A percentile compares a stretch with the other conserved stretches of the same genome.
These are phyloP conservation scores for Sugiyamaella qingdaonensis DNA, from an alignment of 805 yeast species.

Conservation along the genomic window DNA sequence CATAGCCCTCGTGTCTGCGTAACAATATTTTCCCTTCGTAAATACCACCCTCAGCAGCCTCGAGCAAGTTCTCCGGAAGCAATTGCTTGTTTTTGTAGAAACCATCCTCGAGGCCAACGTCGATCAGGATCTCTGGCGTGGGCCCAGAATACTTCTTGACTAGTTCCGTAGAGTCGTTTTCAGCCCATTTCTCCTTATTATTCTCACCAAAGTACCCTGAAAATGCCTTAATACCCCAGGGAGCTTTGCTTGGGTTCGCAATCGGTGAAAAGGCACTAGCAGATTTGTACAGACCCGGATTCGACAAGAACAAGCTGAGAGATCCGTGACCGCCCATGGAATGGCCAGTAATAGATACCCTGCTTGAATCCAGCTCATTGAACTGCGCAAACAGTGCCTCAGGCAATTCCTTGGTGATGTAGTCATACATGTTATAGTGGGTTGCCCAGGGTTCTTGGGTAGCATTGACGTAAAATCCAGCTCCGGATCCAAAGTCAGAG, in stretches of 20 bases:
- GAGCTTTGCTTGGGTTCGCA: conserved; percentile 66
- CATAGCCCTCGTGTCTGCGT: conserved; percentile 72
- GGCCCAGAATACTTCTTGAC: conserved; percentile 54
- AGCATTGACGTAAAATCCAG: conserved; percentile 91
- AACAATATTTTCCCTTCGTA: conserved; percentile 60
- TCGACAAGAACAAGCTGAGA: conserved; percentile 57
- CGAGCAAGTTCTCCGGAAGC: conserved; percentile 66
- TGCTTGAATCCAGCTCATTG: conserved; percentile 48
- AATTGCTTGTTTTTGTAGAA: conserved; percentile 63
- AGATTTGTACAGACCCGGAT: conserved; percentile 69
- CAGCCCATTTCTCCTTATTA: conserved; percentile 55
- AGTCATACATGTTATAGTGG: conserved; percentile 83
- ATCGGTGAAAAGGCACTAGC: conserved; percentile 92
- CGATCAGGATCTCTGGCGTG: conserved; percentile 64
- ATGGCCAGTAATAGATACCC: conserved; percentile 83
- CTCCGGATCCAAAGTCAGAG: conserved; percentile 93
- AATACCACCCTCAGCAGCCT: conserved; percentile 55
- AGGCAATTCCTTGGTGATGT: conserved; percentile 72
- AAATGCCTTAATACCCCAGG: conserved; percentile 89
- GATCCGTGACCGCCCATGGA: conserved; percentile 99
- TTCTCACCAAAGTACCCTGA: conserved; percentile 64
- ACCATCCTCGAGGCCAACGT: conserved; percentile 76
- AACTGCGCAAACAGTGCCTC: conserved; percentile 42
- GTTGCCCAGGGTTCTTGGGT: conserved; percentile 63
- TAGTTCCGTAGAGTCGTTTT: conserved; percentile 82